Base-by-base conservation (phyloP, 2,329 filamentous ascomycete genomes). In the Cladorrhinum sp. region DNA sequence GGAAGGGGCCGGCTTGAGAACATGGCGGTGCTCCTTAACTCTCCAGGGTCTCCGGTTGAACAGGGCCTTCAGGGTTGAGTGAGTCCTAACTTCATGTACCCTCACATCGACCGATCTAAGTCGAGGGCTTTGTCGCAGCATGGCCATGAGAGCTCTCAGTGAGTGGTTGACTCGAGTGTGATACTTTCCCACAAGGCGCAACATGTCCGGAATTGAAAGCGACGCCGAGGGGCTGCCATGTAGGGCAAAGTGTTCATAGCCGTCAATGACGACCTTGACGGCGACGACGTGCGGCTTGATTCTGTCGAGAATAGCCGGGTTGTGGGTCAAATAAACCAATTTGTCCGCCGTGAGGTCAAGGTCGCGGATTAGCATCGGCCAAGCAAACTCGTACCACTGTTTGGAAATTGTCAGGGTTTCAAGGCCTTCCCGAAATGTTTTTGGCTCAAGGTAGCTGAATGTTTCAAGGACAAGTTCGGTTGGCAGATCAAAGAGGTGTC, bases 341-440 rank as follows among this genome's bases (percentile, higher is more conserved):
- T n/a, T 7, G 36, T 42, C 14, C 7, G 10, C 7, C 3, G 6
- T 42, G 7, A 42, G 36, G 12, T 28, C 51, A 20, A 59, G 36
- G 42, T 54, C 20, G 7, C 50, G 20, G 50, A 59, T 26, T 2
- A 59, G 36, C 50, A 54, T 18, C 50, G 20, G 20, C 57, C 57
- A 59, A 12, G 49, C 57, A 7, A 59, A 54, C 10, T 54, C 30
- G 42, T 59, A 54, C 49, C 57, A 59, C 18, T 9, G n/a, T 21
- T 28, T 36, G 12, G 57, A 58, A 24, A 58, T 58, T 7, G 50
- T 54, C 10, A 59, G 33, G 3, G 3, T 33, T 12, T 33, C 10
- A 23, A 48, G 7, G 16, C 54, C 36, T 28, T 55, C 10, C 20
- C 6, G 30, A 23, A 46, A 48, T 28, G 26, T 46, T 10, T 42